Conservation (phyloP, 306 rosid species). For the Casuarina glauca region DNA sequence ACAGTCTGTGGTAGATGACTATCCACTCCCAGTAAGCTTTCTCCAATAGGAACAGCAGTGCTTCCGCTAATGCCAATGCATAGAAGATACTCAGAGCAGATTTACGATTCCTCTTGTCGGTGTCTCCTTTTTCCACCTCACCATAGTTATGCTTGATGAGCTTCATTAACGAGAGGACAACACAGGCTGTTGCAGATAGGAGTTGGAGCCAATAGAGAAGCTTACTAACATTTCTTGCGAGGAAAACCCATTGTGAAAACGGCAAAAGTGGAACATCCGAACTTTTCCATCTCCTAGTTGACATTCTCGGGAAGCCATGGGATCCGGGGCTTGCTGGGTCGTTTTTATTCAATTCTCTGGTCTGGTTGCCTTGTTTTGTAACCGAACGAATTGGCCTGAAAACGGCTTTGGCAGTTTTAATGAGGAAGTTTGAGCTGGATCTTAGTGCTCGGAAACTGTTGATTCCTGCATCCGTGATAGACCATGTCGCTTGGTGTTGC, state of each 20-base stretch:
- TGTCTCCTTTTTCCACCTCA: conserved; percentile 68
- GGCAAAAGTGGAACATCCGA: conserved; percentile 88
- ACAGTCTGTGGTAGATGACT: conserved; percentile 53
- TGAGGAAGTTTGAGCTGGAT: conserved; percentile 43
- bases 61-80: conserved; percentile 82
- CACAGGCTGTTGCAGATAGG: conserved; percentile 80
- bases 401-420: conserved; percentile 38
- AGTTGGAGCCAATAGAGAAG: conserved; percentile 93
- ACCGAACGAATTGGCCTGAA: conserved; percentile 44
- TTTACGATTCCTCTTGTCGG: conserved; percentile 70
- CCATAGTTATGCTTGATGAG: conserved; percentile 71
- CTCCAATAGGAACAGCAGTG: conserved; percentile 74
- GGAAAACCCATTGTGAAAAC: conserved; percentile 66
- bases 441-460: conserved; percentile 58
- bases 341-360: conserved; percentile 32
- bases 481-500: conserved; percentile 97
- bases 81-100: conserved; percentile 78
- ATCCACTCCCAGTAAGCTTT: conserved; percentile 89
- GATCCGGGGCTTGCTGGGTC: conserved; percentile 14
- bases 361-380: conserved; percentile 22
- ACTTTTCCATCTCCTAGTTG: conserved; percentile 65
- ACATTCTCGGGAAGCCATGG: conserved; percentile 43
- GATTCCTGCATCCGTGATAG: conserved; percentile 66
- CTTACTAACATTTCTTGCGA: conserved; percentile 69
- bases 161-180: conserved; percentile 67